These are phyloP conservation scores for Trifolium repens DNA, from an alignment of 306 rosid genomes.

Conservation along the genomic window DNA sequence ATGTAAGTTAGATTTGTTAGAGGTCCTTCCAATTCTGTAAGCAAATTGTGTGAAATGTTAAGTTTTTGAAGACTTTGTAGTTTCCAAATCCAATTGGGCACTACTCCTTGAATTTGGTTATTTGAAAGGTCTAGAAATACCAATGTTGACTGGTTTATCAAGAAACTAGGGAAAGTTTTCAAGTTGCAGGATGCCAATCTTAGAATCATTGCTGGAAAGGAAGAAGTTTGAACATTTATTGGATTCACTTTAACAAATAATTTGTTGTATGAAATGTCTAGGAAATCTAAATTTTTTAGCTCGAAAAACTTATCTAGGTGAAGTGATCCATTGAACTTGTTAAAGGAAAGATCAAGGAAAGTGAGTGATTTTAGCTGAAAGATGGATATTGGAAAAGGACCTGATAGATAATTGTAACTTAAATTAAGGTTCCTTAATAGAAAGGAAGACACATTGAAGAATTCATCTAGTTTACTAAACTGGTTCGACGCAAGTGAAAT, in stretches of 20 bases:
- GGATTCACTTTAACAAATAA: background rate
- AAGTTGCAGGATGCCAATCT: conserved; percentile 42
- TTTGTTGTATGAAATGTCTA: conserved; percentile 56
- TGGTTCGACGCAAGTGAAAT: conserved; percentile 41
- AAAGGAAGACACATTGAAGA: conserved; percentile 24
- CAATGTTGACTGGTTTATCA: conserved; percentile 42
- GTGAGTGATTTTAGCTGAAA: conserved; percentile 42
- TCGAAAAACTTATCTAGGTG: background rate
- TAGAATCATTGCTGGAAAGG: background rate
- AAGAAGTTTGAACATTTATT: background rate
- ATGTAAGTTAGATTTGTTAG: background rate
- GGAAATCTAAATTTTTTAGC: background rate
- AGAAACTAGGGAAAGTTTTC: conserved; percentile 41
- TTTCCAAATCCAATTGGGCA: conserved; percentile 65
- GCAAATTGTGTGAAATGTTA: conserved; percentile 52
- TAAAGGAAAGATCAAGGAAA: conserved; percentile 47
- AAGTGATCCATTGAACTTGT: conserved; percentile 51
- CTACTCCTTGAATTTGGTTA: conserved; percentile 47
- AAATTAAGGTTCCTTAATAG: conserved; percentile 52
- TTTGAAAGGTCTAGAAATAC: conserved; percentile 20
- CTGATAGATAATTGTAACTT: conserved; percentile 51
- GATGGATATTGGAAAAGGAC: conserved; percentile 51
- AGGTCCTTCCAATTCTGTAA: conserved; percentile 38
- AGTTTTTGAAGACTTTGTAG: background rate
- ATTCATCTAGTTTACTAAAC: conserved; percentile 40